A percentile compares a stretch with the other conserved stretches of the same genome.
phyloP scores from a whole-genome alignment of 2,329 filamentous ascomycete genomes.

The Anisogramma anomala region DNA sequence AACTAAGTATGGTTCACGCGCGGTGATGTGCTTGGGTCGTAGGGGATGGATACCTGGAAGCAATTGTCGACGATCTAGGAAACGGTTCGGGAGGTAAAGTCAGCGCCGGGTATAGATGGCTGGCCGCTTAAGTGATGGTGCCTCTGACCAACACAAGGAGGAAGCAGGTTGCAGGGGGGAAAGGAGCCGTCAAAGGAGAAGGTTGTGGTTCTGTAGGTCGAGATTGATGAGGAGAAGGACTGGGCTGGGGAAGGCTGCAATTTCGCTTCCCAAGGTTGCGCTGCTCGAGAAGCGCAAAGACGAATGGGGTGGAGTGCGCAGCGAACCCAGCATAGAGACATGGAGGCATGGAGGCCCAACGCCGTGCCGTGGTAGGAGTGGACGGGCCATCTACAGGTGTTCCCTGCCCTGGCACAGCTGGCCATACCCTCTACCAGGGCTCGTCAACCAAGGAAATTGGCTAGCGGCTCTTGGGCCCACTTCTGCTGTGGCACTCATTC shows the following conservation, averaged over 20 bases:
- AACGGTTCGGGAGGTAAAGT: not conserved
- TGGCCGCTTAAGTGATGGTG: too few species aligned
- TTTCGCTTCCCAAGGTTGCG: slow-evolving; percentile 8
- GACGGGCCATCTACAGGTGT: too few species aligned
- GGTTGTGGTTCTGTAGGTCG: not conserved
- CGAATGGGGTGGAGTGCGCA: too few species aligned
- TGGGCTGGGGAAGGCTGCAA: slow-evolving; percentile 7
- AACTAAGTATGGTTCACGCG: not conserved
- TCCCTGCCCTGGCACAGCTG: not conserved
- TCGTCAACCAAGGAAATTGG: not conserved
- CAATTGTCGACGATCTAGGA: slow-evolving; percentile 2
- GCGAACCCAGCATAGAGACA: too few species aligned
- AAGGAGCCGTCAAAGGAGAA: slow-evolving; percentile 2
- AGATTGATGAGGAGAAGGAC: not conserved
- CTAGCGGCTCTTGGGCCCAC: not conserved
- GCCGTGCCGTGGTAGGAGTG: too few species aligned
- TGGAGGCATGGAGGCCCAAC: too few species aligned
- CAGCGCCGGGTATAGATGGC: too few species aligned
- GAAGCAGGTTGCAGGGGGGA: slow-evolving; percentile 1
- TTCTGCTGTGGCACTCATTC: not conserved
- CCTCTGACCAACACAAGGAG: not conserved
- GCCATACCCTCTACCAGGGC: not conserved
- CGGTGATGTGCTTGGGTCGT: slow-evolving; percentile 1
- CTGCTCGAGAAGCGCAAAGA: not conserved
- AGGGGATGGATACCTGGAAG: slow-evolving; percentile 4